Evolutionary conservation across 2,329 filamentous ascomycete species (phyloP).

Genomic region (Colletotrichum zoysiae): DNA sequence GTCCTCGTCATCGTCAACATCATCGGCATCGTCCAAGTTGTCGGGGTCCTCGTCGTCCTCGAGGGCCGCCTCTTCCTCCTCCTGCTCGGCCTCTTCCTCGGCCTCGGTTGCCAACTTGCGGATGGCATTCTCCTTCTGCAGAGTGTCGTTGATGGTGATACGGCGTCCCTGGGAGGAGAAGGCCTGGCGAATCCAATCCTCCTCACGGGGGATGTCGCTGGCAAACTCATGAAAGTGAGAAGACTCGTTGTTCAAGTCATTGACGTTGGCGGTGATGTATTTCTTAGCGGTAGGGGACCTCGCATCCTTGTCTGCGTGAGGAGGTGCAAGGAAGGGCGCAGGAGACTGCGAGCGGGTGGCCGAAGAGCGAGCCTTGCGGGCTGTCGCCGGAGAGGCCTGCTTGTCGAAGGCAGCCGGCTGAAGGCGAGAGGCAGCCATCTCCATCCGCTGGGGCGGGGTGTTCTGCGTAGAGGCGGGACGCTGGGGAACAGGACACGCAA

Average conservation of each 20-base stretch:
- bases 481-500: slow-evolving; percentile 71
- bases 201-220: slow-evolving; percentile 82
- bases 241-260: slow-evolving; percentile 65
- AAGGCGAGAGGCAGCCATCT: slow-evolving; percentile 31
- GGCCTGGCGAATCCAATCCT: slow-evolving; percentile 89
- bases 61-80: slow-evolving; percentile 72
- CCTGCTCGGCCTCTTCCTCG: slow-evolving; percentile 86
- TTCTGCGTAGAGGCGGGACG: slow-evolving; percentile 60
- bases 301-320: slow-evolving; percentile 55
- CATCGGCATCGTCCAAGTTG: slow-evolving; percentile 63
- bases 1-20: slow-evolving; percentile 65
- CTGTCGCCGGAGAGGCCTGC: slow-evolving; percentile 42
- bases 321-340: slow-evolving; percentile 47
- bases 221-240: slow-evolving; percentile 92
- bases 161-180: slow-evolving; percentile 73
- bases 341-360: slow-evolving; percentile 39
- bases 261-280: slow-evolving; percentile 64
- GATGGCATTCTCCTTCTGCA: slow-evolving; percentile 90
- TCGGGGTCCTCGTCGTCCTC: slow-evolving; percentile 61
- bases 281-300: slow-evolving; percentile 55
- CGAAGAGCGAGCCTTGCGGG: slow-evolving; percentile 47
- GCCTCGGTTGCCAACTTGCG: slow-evolving; percentile 88
- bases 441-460: slow-evolving; percentile 50
- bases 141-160: slow-evolving; percentile 89
- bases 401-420: slow-evolving; percentile 16